Evolutionary conservation across 2,329 filamentous ascomycete genomes (phyloP).

Genomic region (Penicillium sp.): DNA sequence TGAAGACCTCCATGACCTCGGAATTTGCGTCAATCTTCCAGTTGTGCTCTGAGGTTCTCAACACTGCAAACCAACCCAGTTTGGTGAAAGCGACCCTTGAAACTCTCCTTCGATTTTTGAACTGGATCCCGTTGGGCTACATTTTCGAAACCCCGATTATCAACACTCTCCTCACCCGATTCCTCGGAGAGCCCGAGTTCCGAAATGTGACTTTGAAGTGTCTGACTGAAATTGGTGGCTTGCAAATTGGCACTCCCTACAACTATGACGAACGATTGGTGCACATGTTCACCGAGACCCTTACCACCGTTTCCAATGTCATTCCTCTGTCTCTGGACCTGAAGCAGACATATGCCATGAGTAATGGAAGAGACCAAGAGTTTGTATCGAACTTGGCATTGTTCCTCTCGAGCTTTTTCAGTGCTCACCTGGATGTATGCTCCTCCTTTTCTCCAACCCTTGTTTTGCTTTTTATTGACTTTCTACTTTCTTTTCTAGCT

Average conservation of each 20-base stretch:
- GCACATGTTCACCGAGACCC: slow-evolving; percentile 96
- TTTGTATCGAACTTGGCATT: slow-evolving; percentile 96
- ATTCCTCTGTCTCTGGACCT: slow-evolving; percentile 88
- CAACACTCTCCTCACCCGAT: slow-evolving; percentile 87
- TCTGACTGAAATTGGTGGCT: slow-evolving; percentile 91
- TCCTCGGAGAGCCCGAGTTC: slow-evolving; percentile 91
- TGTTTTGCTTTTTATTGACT: slow-evolving; percentile 9
- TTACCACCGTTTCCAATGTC: slow-evolving; percentile 89
- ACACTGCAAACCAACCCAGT: slow-evolving; percentile 81
- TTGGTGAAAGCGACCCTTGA: slow-evolving; percentile 96
- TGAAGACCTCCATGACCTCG: slow-evolving; percentile 98
- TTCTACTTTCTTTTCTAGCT: slow-evolving; percentile 53
- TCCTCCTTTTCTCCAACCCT: neutral
- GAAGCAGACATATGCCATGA: slow-evolving; percentile 85
- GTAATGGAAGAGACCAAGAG: slow-evolving; percentile 91
- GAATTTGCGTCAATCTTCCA: slow-evolving; percentile 99
- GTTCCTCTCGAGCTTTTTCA: slow-evolving; percentile 96
- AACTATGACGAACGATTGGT: slow-evolving; percentile 94
- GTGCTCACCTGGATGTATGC: slow-evolving; percentile 77
- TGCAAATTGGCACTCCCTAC: slow-evolving; percentile 74
- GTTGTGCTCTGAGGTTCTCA: slow-evolving; percentile 92
- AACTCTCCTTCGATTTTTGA: slow-evolving; percentile 92
- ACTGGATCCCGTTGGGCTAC: slow-evolving; percentile 98
- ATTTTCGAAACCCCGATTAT: slow-evolving; percentile 98
- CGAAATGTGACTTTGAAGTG: slow-evolving; percentile 96